Base-by-base conservation (phyloP, 805 yeast genomes). In the Yarrowia porcina region DNA sequence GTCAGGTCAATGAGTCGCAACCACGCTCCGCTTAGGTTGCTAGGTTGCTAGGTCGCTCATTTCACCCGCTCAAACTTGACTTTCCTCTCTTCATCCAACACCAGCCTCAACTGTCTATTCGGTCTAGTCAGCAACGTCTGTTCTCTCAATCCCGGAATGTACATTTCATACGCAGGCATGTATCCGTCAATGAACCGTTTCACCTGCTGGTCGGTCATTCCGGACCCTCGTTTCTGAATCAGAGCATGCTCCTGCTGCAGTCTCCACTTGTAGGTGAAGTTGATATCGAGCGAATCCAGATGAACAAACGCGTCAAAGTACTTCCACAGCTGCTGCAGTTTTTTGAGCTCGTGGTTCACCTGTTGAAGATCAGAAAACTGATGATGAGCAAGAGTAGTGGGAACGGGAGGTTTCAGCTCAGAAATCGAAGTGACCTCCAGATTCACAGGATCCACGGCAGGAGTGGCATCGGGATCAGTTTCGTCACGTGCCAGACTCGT, bases 171-270 rank as follows among this genome's bases (percentile, higher is more conserved):
- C 36, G 87, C 82, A 0, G 96, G 96, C 90, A 89, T 87, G 73
- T 93, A 93, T 65, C 96, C 80, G 65, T 87, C 83, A 11, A 93
- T 86, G 77, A 94, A 94, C 18, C 66, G 66, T 10, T 67, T 73
- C 5, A 93, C 97, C 68, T 87, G 81, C 1, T 71, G 78, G 67
- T 89, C 94, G 1, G 86, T 74, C 98, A 94, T 92, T 0, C 98
- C 98, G 0, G 68, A 60, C 0, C 96, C 97, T 23, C 73, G 77
- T 10, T 65, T 60, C 17, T 63, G 59, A 11, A 85, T 82, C 68
- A 90, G 73, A 1, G 76, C 80, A 64, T 86, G 86, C 69, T 90
- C 97, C 69, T 82, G 85, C 70, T 90, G 83, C 4, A 80, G 72
- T 65, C 98, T 80, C 98, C 98, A 93, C 9, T 70, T 71, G 71